Conservation (phyloP, 2,329 filamentous ascomycete species). For the Xylaria sp. region DNA sequence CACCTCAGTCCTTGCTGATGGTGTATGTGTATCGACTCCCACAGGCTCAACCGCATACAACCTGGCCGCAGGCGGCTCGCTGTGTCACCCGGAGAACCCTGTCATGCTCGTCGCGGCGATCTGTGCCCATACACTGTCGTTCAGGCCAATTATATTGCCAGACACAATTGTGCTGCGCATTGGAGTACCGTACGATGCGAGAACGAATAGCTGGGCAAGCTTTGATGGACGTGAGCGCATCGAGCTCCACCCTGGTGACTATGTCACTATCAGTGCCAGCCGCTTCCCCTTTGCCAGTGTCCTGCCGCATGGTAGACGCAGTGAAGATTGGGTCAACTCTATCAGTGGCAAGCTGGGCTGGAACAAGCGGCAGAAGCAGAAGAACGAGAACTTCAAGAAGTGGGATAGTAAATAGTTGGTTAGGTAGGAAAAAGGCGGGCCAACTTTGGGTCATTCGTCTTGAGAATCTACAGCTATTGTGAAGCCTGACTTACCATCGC, state of each 20-base stretch:
- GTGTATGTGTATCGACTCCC: slow-evolving; percentile 87
- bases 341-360: slow-evolving; percentile 74
- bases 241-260: slow-evolving; percentile 73
- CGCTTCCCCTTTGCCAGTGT: slow-evolving; percentile 76
- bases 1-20: slow-evolving; percentile 88
- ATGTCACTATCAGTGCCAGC: slow-evolving; percentile 77
- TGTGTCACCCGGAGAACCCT: slow-evolving; percentile 94
- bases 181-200: slow-evolving; percentile 89
- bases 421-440: too few species aligned
- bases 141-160: slow-evolving; percentile 91
- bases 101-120: slow-evolving; percentile 93
- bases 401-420: slow-evolving; percentile 35
- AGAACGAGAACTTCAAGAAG: slow-evolving; percentile 49
- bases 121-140: slow-evolving; percentile 89
- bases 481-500: background rate
- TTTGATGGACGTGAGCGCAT: slow-evolving; percentile 89
- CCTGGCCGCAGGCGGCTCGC: slow-evolving; percentile 86
- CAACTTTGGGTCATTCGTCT: too few species aligned
- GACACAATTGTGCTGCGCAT: slow-evolving; percentile 92
- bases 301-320: slow-evolving; percentile 60
- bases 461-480: background rate
- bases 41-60: slow-evolving; percentile 96
- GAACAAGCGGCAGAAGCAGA: slow-evolving; percentile 76
- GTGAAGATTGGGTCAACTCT: slow-evolving; percentile 78
- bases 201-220: slow-evolving; percentile 91